Conservation (phyloP, 2,329 filamentous ascomycete genomes). For the Aspergillus intermedius region DNA sequence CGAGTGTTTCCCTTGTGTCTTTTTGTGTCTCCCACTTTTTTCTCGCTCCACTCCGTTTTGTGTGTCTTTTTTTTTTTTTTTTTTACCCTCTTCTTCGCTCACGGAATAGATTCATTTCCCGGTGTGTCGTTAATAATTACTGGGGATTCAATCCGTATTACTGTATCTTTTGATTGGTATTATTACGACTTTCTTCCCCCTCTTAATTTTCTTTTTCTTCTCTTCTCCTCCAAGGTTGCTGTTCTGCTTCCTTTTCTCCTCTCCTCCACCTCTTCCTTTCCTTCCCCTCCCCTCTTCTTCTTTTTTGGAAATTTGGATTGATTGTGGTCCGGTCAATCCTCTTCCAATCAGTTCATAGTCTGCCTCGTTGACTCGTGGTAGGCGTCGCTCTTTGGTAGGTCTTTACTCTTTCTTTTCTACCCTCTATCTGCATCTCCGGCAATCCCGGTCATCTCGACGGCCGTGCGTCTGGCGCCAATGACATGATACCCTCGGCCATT, state of each 20-base stretch:
- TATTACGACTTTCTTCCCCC: background rate
- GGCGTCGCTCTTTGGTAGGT: conserved; percentile 14
- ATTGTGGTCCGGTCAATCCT: background rate
- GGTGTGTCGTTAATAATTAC: no score
- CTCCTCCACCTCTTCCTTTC: conserved; percentile 14
- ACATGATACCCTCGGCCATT: no score
- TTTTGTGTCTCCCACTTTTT: no score
- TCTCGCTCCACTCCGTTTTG: no score
- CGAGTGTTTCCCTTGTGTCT: no score
- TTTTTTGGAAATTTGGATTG: background rate
- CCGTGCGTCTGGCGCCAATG: no score
- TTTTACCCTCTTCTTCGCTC: background rate
- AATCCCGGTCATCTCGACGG: no score
- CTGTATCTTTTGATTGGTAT: background rate
- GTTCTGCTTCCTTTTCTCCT: conserved; percentile 17
- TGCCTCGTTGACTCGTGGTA: conserved; percentile 33
- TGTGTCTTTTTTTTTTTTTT: background rate
- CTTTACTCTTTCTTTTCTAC: conserved; percentile 24
- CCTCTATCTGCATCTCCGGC: conserved; percentile 5
- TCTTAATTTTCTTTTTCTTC: conserved; percentile 3
- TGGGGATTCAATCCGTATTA: background rate
- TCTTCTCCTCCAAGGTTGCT: conserved; percentile 16
- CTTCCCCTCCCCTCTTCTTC: background rate
- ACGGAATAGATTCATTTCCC: background rate
- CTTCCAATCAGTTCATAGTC: conserved; percentile 9